Percentiles rank a stretch among this genome's conserved stretches.
phyloP scores from a whole-genome alignment of 345 rosid species.

The Gossypium turneri region DNA sequence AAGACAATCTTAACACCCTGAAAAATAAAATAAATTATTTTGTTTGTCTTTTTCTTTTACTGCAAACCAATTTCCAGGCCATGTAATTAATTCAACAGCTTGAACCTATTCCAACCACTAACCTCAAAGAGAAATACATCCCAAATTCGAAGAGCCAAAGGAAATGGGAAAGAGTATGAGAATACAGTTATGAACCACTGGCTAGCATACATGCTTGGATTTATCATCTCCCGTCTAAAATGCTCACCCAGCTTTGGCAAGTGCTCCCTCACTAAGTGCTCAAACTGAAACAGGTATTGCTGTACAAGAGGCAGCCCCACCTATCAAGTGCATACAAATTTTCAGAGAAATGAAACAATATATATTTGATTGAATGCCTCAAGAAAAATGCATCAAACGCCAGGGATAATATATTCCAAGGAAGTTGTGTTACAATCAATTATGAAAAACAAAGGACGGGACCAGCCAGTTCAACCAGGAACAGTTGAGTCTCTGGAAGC shows the following conservation, averaged over 20 bases:
- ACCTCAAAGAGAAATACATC: slow-evolving; percentile 96
- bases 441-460: no score
- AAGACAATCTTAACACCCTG: slow-evolving; percentile 97
- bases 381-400: neutral
- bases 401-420: neutral
- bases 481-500: no score
- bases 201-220: slow-evolving; percentile 98
- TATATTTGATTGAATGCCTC: neutral
- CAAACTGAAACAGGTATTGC: slow-evolving; percentile 76
- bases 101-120: slow-evolving; percentile 16
- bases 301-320: slow-evolving; percentile 95
- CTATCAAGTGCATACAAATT: slow-evolving; percentile 32
- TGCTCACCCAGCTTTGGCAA: slow-evolving; percentile 94
- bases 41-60: neutral
- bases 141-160: slow-evolving; percentile 92
- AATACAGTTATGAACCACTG: slow-evolving; percentile 99
- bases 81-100: neutral
- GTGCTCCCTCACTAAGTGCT: slow-evolving; percentile 64
- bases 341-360: neutral
- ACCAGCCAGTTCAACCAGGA: no score
- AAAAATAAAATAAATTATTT: neutral
- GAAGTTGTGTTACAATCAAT: neutral
- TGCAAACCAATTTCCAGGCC: neutral
- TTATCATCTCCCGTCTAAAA: slow-evolving; percentile 82
- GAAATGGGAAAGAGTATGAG: slow-evolving; percentile 91